Evolutionary conservation across 345 rosid genomes (phyloP).

Genomic region (Eucalyptus erythrocorys): DNA sequence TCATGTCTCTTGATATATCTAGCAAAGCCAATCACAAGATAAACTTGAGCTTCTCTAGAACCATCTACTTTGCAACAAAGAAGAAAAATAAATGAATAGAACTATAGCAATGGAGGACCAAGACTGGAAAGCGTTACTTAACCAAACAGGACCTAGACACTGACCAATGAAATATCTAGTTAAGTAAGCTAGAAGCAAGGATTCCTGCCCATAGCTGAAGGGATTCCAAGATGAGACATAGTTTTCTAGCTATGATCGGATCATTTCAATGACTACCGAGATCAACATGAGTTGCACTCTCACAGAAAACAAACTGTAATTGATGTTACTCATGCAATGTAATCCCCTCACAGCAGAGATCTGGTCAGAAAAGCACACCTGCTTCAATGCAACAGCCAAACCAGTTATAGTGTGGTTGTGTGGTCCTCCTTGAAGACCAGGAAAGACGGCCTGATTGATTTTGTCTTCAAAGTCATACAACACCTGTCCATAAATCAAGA

Average conservation of each 20-base stretch:
- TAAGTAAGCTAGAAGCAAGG: not conserved
- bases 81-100: not conserved
- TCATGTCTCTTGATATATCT: not conserved
- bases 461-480: constrained; percentile 91
- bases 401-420: constrained; percentile 98
- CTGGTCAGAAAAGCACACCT: not conserved
- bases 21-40: not conserved
- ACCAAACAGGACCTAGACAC: not conserved
- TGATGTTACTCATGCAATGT: not conserved
- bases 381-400: constrained; percentile 87
- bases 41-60: not conserved
- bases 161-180: not conserved
- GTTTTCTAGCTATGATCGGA: not conserved
- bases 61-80: not conserved
- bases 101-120: not conserved
- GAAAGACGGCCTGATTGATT: constrained; percentile 95
- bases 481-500: constrained; percentile 26
- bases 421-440: constrained; percentile 99
- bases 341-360: not conserved
- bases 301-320: not conserved
- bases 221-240: not conserved
- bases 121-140: not conserved
- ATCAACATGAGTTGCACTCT: not conserved
- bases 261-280: not conserved
- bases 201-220: not conserved